Evolutionary conservation across 495 filamentous ascomycete species (phyloP), one percentile per base, ranked within the genome.

Genomic region (Tuber melanosporum): DNA sequence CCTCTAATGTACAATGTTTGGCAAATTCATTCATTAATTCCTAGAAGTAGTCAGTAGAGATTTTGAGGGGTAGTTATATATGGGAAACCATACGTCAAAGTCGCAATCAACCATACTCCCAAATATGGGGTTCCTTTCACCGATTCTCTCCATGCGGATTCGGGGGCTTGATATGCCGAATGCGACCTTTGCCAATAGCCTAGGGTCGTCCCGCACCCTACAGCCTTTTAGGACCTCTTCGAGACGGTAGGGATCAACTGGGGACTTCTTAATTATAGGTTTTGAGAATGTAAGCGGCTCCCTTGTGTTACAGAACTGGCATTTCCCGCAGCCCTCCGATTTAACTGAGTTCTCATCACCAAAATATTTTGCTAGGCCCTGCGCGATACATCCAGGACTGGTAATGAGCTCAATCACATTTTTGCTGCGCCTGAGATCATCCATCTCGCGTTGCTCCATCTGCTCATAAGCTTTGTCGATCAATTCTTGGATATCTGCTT

Each of bases 101-200:
- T 85, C 83, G 72, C 88, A 87, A 72, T 86, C 80, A n/a, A 76
- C 84, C 83, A 90, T 84, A 6, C 87, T 87, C 14, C 85, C 86
- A 82, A 89, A 91, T 3, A 87, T 83, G 0, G 22, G 15, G 19
- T 79, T 75, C 46, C 17, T 73, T 42, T 81, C 86, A 20, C 85
- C 83, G 39, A 89, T 78, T 76, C 86, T 88, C 75, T 87, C 79
- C 39, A 75, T 69, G 6, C 81, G 83, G 0, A 87, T 82, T 39
- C 88, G 80, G 0, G 89, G 89, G 78, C 88, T 90, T 70, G 83
- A 82, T 71, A 91, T 89, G 0, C 89, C 89, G 81, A 89, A 90
- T 2, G 88, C 89, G 12, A 90, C 79, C 36, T 86, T 83, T 0
- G 89, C 87, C 17, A 91, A 78, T 71, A 89, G 85, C 43, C 88